Conservation (phyloP, 2,329 filamentous ascomycete genomes). For the Immersiporthe knoxdaviesiana region DNA sequence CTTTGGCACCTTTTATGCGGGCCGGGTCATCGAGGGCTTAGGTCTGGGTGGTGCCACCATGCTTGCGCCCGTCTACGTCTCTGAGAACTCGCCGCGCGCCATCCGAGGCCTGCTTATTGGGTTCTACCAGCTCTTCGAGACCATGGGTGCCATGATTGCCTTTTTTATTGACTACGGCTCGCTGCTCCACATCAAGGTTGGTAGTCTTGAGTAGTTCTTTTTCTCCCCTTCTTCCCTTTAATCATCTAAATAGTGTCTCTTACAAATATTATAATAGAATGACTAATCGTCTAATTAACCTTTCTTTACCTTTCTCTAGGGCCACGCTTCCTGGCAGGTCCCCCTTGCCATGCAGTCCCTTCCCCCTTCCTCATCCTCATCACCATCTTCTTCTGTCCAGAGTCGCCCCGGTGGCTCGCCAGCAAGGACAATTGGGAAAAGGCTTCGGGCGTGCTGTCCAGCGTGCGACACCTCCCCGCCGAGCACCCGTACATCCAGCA, state of each 20-base stretch:
- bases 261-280: no score
- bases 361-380: conserved; percentile 57
- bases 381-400: conserved; percentile 61
- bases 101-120: conserved; percentile 49
- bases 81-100: conserved; percentile 48
- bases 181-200: conserved; percentile 41
- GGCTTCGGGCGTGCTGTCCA: conserved; percentile 37
- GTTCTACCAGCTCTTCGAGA: conserved; percentile 52
- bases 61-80: conserved; percentile 50
- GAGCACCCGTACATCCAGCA: conserved; percentile 44
- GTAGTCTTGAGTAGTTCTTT: background rate
- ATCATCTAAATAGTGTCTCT: background rate
- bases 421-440: conserved; percentile 68
- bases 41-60: conserved; percentile 48
- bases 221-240: background rate
- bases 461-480: conserved; percentile 41
- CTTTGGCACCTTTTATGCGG: conserved; percentile 64
- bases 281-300: background rate
- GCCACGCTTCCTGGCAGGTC: conserved; percentile 37
- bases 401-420: conserved; percentile 66
- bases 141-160: conserved; percentile 47
- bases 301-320: background rate
- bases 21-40: conserved; percentile 57
- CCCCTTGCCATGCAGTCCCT: conserved; percentile 66
- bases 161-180: conserved; percentile 58